Conservation (phyloP, 441 rosid genomes). For the Hypseocharis bilobata region DNA sequence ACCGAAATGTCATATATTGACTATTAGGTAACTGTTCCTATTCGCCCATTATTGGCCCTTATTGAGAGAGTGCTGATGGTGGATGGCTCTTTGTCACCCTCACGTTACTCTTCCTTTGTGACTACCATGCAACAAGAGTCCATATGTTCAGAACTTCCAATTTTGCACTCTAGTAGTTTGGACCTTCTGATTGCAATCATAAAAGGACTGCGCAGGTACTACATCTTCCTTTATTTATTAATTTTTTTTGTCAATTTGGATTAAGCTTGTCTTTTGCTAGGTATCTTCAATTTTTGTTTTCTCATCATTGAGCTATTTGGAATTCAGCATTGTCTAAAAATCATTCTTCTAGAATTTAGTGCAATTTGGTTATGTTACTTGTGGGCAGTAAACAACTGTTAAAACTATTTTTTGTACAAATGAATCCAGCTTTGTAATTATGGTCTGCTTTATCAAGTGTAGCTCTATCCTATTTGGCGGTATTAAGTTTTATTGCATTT, state of each 20-base stretch:
- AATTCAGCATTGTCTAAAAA: not conserved
- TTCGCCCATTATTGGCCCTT: slow-evolving; percentile 54
- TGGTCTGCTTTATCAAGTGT: not conserved
- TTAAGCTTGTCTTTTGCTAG: not conserved
- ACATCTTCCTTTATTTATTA: not conserved
- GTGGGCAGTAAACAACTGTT: not conserved
- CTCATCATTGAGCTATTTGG: not conserved
- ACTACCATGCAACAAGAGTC: slow-evolving; percentile 61
- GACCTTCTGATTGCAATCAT: slow-evolving; percentile 54
- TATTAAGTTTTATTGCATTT: not conserved
- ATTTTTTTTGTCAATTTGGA: not conserved
- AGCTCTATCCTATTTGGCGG: not conserved
- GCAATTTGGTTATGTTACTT: not conserved
- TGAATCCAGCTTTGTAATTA: not conserved
- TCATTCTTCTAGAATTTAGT: not conserved
- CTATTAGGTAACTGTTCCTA: slow-evolving; percentile 48
- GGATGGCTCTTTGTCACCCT: slow-evolving; percentile 58
- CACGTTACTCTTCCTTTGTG: slow-evolving; percentile 35
- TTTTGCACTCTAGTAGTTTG: slow-evolving; percentile 50
- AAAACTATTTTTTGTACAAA: not conserved
- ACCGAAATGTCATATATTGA: slow-evolving; percentile 19
- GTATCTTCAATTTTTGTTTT: not conserved
- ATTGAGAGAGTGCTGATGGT: slow-evolving; percentile 69
- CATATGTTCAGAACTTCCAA: slow-evolving; percentile 70
- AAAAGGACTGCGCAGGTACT: slow-evolving; percentile 67